phyloP scores from a whole-genome alignment of 192 early-diverging fungal genomes.

The Coemansia sp. region DNA sequence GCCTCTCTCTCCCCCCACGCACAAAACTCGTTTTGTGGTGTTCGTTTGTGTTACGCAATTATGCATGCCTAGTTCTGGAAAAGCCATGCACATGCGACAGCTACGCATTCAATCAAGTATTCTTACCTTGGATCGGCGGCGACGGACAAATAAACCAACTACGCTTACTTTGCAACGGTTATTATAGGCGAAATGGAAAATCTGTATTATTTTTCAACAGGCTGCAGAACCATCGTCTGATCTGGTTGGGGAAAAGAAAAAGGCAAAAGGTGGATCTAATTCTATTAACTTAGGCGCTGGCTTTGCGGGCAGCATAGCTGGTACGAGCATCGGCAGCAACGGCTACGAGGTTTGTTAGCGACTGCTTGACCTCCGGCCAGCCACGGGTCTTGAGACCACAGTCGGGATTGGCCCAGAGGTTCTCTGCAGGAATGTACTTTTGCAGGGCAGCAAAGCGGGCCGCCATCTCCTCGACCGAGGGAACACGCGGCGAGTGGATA shows the following conservation, averaged over 20 bases:
- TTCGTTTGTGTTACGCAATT: not conserved
- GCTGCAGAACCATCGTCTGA: not conserved
- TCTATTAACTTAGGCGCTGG: not conserved
- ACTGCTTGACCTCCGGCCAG: slow-evolving; percentile 89
- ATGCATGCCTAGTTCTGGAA: not conserved
- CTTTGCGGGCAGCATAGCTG: slow-evolving; percentile 12
- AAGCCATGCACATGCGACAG: not conserved
- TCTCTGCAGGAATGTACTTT: slow-evolving; percentile 75
- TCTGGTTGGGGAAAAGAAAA: not conserved
- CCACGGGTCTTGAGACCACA: slow-evolving; percentile 97
- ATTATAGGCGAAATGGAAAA: not conserved
- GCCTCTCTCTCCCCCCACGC: not conserved
- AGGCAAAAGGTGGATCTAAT: not conserved
- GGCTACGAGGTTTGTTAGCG: slow-evolving; percentile 81
- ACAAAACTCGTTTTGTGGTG: not conserved
- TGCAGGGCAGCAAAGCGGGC: slow-evolving; percentile 79
- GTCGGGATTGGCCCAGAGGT: slow-evolving; percentile 97
- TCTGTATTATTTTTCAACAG: too few relatives aligned
- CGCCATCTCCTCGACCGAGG: slow-evolving; percentile 84
- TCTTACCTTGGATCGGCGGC: not conserved
- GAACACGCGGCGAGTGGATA: slow-evolving; percentile 98
- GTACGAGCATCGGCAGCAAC: slow-evolving; percentile 70
- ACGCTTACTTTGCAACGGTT: not conserved
- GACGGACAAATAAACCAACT: not conserved
- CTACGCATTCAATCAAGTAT: not conserved